Evolutionary conservation across 805 yeast genomes (phyloP).

Genomic region (Tetrapisispora namnaoensis): DNA sequence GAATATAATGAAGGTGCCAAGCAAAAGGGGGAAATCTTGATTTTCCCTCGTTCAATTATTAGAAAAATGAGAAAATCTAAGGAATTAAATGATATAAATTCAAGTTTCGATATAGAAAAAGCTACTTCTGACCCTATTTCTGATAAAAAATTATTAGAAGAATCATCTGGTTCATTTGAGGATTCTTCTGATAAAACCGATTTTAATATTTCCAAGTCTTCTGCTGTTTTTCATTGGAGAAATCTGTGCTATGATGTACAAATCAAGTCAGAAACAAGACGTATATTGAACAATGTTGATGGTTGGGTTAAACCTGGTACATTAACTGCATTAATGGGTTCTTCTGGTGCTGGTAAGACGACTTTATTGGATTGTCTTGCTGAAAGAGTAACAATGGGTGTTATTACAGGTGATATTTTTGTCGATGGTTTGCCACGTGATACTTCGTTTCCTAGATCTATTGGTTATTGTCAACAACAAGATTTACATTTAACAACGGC

Average conservation of each 20-base stretch:
- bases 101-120: constrained; percentile 8
- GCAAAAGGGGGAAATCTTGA: constrained; percentile 54
- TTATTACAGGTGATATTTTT: constrained; percentile 56
- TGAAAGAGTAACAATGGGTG: constrained; percentile 61
- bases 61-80: constrained; percentile 35
- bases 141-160: constrained; percentile 20
- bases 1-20: constrained; percentile 44
- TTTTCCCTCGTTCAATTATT: constrained; percentile 42
- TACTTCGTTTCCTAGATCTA: constrained; percentile 48
- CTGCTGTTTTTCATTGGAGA: constrained; percentile 67
- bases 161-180: constrained; percentile 8
- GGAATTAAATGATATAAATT: constrained; percentile 1
- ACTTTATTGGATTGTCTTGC: constrained; percentile 63
- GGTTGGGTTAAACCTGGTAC: constrained; percentile 84
- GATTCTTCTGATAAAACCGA: constrained; percentile 13
- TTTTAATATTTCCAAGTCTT: constrained; percentile 25
- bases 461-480: constrained; percentile 72
- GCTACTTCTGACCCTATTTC: constrained; percentile 4
- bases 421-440: constrained; percentile 56
- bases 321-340: constrained; percentile 68
- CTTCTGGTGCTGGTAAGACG: constrained; percentile 77
- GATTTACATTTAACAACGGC: constrained; percentile 58
- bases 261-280: constrained; percentile 49
- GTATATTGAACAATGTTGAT: constrained; percentile 54
- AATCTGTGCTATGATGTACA: constrained; percentile 62